Evolutionary conservation across 2,329 filamentous ascomycete genomes (phyloP).

Genomic region (Colletotrichum sansevieriae): DNA sequence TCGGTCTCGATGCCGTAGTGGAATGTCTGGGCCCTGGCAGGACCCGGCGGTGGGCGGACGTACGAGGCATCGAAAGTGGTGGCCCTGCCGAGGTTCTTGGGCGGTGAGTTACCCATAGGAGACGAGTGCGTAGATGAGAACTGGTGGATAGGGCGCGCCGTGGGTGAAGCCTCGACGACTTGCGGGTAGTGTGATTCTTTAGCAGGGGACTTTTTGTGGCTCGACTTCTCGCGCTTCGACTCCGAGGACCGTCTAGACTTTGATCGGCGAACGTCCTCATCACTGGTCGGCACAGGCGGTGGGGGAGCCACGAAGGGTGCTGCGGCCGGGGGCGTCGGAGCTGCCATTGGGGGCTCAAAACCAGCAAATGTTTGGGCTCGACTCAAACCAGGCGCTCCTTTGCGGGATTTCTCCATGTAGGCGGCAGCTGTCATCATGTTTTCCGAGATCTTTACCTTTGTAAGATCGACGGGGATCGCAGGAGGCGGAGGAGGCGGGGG

Average conservation of each 20-base stretch:
- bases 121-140: slow-evolving; percentile 47
- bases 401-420: slow-evolving; percentile 40
- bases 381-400: slow-evolving; percentile 13
- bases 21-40: slow-evolving; percentile 51
- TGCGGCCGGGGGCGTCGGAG: slow-evolving; percentile 36
- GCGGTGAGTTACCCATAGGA: slow-evolving; percentile 50
- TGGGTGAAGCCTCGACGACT: slow-evolving; percentile 48
- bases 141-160: slow-evolving; percentile 46
- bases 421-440: slow-evolving; percentile 36
- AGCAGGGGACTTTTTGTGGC: slow-evolving; percentile 42
- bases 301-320: slow-evolving; percentile 27
- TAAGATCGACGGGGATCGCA: slow-evolving; percentile 11
- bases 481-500: slow-evolving; percentile 18
- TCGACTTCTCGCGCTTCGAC: slow-evolving; percentile 41
- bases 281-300: slow-evolving; percentile 24
- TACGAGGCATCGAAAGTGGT: slow-evolving; percentile 52
- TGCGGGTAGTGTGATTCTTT: slow-evolving; percentile 35
- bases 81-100: slow-evolving; percentile 48
- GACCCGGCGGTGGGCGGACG: slow-evolving; percentile 46
- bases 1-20: slow-evolving; percentile 44
- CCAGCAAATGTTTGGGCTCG: slow-evolving; percentile 33
- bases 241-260: slow-evolving; percentile 42
- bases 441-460: slow-evolving; percentile 15
- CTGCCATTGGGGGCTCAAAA: slow-evolving; percentile 30
- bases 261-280: slow-evolving; percentile 41